Conservation (phyloP, 192 early-diverging fungal species). For the Coemansia erecta region DNA sequence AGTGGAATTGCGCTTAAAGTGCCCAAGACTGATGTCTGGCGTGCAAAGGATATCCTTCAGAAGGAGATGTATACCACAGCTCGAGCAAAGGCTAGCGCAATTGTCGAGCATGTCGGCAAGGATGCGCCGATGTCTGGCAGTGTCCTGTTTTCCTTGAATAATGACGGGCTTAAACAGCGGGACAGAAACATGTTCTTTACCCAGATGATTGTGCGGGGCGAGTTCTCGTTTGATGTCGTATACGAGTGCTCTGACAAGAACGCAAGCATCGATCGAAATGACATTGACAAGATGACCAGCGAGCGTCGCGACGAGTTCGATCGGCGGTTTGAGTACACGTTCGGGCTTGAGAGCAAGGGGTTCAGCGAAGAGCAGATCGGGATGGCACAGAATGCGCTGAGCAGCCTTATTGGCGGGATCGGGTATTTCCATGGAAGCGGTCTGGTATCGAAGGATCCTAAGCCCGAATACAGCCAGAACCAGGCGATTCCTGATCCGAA, state of each 20-base stretch:
- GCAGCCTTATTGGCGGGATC: slow-evolving; percentile 86
- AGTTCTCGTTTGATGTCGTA: slow-evolving; percentile 44
- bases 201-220: slow-evolving; percentile 35
- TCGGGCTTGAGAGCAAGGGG: slow-evolving; percentile 65
- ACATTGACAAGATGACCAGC: slow-evolving; percentile 17
- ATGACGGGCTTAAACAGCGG: slow-evolving; percentile 32
- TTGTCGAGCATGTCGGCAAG: slow-evolving; percentile 3
- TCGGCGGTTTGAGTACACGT: slow-evolving; percentile 68
- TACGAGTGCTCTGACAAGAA: slow-evolving; percentile 28
- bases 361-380: slow-evolving; percentile 57
- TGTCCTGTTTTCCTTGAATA: slow-evolving; percentile 56
- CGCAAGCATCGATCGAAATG: slow-evolving; percentile 21
- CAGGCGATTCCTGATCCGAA: slow-evolving; percentile 58
- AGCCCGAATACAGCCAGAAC: slow-evolving; percentile 59
- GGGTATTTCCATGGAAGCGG: slow-evolving; percentile 60
- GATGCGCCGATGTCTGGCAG: slow-evolving; percentile 51
- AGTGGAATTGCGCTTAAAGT: slow-evolving; percentile 21
- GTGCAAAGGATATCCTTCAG: slow-evolving; percentile 27
- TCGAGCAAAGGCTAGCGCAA: slow-evolving; percentile 6
- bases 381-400: slow-evolving; percentile 73
- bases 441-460: slow-evolving; percentile 51
- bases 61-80: slow-evolving; percentile 16
- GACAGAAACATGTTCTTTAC: slow-evolving; percentile 32
- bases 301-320: slow-evolving; percentile 58
- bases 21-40: slow-evolving; percentile 34